Conservation (phyloP, 176 grass and related monocot genomes). For the Microstegium vimineum region DNA sequence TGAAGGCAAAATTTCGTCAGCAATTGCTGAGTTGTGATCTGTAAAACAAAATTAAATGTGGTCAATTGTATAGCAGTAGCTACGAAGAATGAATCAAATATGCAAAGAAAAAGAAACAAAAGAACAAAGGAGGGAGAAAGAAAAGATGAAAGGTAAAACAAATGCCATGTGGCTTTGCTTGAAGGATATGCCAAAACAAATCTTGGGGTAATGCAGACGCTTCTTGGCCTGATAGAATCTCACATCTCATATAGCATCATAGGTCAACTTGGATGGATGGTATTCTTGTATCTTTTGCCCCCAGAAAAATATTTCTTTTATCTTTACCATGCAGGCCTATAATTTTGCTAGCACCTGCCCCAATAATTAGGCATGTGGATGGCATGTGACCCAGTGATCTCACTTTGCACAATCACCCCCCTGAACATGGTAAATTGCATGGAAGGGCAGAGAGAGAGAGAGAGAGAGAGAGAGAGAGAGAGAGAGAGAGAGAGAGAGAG, state of each 20-base stretch:
- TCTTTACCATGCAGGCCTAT: conserved; percentile 35
- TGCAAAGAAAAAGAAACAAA: not conserved
- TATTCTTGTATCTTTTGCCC: conserved; percentile 7
- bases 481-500: not conserved
- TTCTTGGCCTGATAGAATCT: conserved; percentile 30
- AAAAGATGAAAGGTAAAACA: conserved; percentile 12
- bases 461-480: not conserved
- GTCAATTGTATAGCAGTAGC: conserved; percentile 4
- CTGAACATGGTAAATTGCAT: not conserved
- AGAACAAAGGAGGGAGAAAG: not conserved
- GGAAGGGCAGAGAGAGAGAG: not conserved
- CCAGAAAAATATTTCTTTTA: conserved; percentile 14
- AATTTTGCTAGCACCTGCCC: conserved; percentile 33
- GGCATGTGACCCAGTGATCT: conserved; percentile 20
- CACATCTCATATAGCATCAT: conserved; percentile 18
- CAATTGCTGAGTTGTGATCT: not conserved
- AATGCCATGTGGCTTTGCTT: conserved; percentile 21
- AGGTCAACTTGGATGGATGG: conserved; percentile 41
- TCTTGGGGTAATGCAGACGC: conserved; percentile 33
- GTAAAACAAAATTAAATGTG: not conserved
- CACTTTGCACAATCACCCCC: not conserved
- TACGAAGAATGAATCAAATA: conserved; percentile 5
- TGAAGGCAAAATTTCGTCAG: not conserved
- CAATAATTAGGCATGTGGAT: conserved; percentile 44
- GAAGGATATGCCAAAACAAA: conserved; percentile 6